Conservation (phyloP, 495 filamentous ascomycete genomes). For the Aspergillus bertholletiae region DNA sequence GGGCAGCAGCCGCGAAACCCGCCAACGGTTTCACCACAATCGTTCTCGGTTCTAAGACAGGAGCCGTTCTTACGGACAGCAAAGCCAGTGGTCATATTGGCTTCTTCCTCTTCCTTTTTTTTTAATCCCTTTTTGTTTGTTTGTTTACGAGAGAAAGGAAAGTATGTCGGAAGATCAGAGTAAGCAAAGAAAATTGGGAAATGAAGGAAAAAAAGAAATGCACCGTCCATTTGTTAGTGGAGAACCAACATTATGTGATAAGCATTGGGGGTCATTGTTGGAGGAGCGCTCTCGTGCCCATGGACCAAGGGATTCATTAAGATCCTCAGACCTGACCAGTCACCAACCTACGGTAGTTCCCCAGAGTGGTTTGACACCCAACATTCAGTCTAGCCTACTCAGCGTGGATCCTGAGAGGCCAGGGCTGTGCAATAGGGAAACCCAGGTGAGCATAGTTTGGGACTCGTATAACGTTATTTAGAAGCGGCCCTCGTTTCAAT, state of each 20-base stretch:
- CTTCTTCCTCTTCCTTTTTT: not conserved
- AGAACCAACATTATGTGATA: too few species aligned
- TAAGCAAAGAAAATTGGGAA: not conserved
- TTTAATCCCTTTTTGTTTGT: not conserved
- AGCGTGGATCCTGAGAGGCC: not conserved
- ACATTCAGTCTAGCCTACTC: too few species aligned
- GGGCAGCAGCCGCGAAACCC: slow-evolving; percentile 8
- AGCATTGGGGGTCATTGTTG: too few species aligned
- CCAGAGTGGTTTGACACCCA: too few species aligned
- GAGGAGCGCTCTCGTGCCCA: too few species aligned
- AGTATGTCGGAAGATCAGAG: not conserved
- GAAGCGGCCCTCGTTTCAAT: not conserved
- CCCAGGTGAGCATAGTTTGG: not conserved
- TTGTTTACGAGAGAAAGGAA: too few species aligned
- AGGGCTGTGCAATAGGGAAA: not conserved
- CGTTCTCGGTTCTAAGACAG: slow-evolving; percentile 1
- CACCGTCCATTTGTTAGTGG: too few species aligned
- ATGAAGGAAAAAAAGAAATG: too few species aligned
- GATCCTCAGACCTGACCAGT: not conserved
- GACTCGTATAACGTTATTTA: not conserved
- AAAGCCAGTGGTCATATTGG: not conserved
- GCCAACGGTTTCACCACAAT: slow-evolving; percentile 4
- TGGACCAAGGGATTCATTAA: not conserved
- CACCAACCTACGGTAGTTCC: too few species aligned
- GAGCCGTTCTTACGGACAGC: slow-evolving; percentile 8